A percentile compares a stretch with the other conserved stretches of the same genome.
Conservation (phyloP, 345 rosid genomes). For the Hibiscus trionum region DNA sequence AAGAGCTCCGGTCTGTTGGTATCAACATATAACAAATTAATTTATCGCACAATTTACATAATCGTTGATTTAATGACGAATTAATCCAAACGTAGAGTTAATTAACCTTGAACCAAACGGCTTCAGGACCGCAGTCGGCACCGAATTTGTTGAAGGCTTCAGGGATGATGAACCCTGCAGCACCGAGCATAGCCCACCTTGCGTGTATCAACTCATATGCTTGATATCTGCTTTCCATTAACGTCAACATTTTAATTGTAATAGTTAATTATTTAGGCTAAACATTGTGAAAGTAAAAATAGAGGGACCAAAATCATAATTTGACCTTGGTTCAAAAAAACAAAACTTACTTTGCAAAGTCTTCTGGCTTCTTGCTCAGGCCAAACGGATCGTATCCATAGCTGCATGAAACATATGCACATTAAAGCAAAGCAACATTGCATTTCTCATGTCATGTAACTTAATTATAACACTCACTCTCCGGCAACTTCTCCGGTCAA, state of each 20-base stretch:
- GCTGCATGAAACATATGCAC: slow-evolving; percentile 30
- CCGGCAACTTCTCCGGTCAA: slow-evolving; percentile 95
- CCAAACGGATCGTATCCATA: slow-evolving; percentile 98
- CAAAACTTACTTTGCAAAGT: slow-evolving; percentile 70
- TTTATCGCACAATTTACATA: neutral
- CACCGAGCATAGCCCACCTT: slow-evolving; percentile 98
- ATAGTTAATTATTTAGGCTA: neutral
- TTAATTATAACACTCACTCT: slow-evolving; percentile 43
- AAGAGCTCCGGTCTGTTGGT: slow-evolving; percentile 83
- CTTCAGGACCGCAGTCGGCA: slow-evolving; percentile 98
- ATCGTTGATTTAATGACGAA: no score
- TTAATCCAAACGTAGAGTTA: no score
- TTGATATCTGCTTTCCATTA: slow-evolving; percentile 51
- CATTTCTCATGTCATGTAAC: neutral
- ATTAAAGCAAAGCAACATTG: neutral
- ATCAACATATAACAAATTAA: neutral
- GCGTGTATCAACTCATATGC: slow-evolving; percentile 88
- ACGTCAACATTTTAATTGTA: no score
- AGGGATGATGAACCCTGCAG: slow-evolving; percentile 91
- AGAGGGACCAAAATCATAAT: no score
- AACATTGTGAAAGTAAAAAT: no score
- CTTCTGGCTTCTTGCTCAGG: slow-evolving; percentile 84
- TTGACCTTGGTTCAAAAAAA: no score
- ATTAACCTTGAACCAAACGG: slow-evolving; percentile 89
- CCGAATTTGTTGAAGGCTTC: slow-evolving; percentile 95